A percentile compares a stretch with the other conserved stretches of the same genome.
Conservation (phyloP, 345 rosid genomes). For the Orychophragmus violaceus region DNA sequence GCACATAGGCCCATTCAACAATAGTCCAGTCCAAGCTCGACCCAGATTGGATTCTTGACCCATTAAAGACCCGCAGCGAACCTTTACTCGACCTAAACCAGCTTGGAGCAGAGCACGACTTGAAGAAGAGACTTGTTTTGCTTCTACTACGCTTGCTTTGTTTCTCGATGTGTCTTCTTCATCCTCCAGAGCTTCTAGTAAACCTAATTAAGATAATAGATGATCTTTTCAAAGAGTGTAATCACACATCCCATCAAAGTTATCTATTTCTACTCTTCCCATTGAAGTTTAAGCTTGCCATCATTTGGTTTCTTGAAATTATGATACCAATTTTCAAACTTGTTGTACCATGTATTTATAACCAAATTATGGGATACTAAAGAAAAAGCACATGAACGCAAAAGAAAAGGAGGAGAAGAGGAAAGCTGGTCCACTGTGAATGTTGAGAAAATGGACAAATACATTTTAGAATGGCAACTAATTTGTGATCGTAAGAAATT, state of each 20-base stretch:
- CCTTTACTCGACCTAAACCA: too few species aligned
- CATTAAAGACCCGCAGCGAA: too few species aligned
- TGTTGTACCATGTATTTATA: neutral
- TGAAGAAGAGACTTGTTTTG: neutral
- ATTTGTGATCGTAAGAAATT: neutral
- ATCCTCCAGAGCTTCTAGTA: neutral
- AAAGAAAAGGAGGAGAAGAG: conserved; percentile 11
- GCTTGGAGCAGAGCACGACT: too few species aligned
- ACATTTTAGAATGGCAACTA: neutral
- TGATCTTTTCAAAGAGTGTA: neutral
- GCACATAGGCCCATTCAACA: too few species aligned
- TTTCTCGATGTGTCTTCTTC: neutral
- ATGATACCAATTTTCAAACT: neutral
- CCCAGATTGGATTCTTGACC: too few species aligned
- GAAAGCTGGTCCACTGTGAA: conserved; percentile 7
- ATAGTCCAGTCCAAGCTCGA: too few species aligned
- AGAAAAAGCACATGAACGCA: too few species aligned
- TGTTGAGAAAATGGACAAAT: conserved; percentile 4
- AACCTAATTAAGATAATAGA: neutral
- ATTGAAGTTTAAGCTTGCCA: neutral
- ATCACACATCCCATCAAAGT: neutral
- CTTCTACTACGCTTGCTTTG: neutral
- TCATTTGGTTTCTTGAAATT: neutral
- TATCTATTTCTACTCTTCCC: neutral
- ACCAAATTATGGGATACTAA: too few species aligned